A percentile compares a stretch with the other conserved stretches of the same genome.
These are phyloP conservation scores for Strobilomyces confusus DNA, from an alignment of 768 basidiomycete species.

Conservation along the genomic window DNA sequence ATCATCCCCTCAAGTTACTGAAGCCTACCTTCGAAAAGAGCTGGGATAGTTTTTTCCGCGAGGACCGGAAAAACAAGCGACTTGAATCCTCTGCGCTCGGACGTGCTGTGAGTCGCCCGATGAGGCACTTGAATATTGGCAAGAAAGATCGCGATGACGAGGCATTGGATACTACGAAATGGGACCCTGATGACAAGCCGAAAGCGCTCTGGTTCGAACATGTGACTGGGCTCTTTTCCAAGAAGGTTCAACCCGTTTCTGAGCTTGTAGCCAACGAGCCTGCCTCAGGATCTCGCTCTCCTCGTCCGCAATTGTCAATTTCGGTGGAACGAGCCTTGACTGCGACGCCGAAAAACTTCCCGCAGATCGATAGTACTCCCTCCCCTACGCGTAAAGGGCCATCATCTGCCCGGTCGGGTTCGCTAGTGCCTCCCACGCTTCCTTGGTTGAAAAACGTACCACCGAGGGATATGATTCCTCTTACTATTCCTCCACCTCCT, in stretches of 20 bases:
- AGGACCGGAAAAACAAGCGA: conserved; percentile 16
- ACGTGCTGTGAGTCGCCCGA: conserved; percentile 29
- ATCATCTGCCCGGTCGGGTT: conserved; percentile 30
- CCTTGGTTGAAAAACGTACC: conserved; percentile 25
- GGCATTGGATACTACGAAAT: conserved; percentile 9
- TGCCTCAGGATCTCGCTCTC: conserved; percentile 7
- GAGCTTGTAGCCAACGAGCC: conserved; percentile 23
- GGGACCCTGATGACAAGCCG: conserved; percentile 26
- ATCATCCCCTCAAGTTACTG: conserved; percentile 25
- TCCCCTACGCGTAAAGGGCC: conserved; percentile 24
- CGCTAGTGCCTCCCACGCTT: conserved; percentile 26
- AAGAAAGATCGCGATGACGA: conserved; percentile 33
- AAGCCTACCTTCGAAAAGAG: conserved; percentile 37
- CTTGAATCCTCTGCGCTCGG: conserved; percentile 24
- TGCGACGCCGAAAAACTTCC: conserved; percentile 23
- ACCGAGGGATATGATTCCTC: conserved; percentile 34
- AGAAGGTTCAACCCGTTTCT: conserved; percentile 15
- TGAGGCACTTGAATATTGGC: conserved; percentile 43
- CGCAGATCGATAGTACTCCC: conserved; percentile 29
- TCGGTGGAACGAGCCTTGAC: conserved; percentile 39
- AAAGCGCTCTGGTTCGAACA: conserved; percentile 36
- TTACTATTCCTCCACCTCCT: conserved; percentile 30
- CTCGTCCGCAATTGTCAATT: conserved; percentile 39
- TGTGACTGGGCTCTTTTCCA: conserved; percentile 29
- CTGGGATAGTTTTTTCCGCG: conserved; percentile 44